Conservation (phyloP, 2,329 filamentous ascomycete species). For the Colletotrichum sp. region DNA sequence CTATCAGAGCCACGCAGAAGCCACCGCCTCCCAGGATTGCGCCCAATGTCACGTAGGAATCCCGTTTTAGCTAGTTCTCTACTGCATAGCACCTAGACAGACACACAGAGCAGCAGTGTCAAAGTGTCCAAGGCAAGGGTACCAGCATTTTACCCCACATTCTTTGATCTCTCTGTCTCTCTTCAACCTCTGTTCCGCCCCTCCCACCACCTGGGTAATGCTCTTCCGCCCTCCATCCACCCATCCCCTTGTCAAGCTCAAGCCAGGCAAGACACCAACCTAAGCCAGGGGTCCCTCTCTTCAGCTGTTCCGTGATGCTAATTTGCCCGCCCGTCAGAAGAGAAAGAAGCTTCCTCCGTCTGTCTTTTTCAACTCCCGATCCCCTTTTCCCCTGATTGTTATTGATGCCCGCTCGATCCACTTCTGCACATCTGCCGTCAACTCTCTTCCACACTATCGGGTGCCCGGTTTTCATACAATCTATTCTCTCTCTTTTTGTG, state of each 20-base stretch:
- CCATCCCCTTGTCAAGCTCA: background rate
- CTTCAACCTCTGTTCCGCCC: background rate
- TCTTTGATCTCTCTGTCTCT: background rate
- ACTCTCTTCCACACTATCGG: background rate
- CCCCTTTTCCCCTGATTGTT: background rate
- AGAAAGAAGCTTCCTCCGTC: background rate
- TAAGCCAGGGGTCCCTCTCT: background rate
- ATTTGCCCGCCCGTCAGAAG: background rate
- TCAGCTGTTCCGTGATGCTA: background rate
- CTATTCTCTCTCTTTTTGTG: background rate
- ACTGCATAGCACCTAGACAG: background rate
- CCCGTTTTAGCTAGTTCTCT: background rate
- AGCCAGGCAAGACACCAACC: background rate
- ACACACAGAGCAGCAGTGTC: background rate
- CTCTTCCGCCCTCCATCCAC: background rate
- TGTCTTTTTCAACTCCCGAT: background rate
- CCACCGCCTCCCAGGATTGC: background rate
- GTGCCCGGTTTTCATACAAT: background rate
- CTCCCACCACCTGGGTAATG: background rate
- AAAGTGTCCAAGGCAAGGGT: background rate
- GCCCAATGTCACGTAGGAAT: background rate
- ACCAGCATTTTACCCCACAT: background rate
- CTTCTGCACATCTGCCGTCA: background rate
- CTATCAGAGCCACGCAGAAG: background rate
- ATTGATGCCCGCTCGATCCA: constrained; percentile 4